These are phyloP conservation scores for Astrocystis sublimbata DNA, from an alignment of 495 filamentous ascomycete genomes.

Conservation along the genomic window DNA sequence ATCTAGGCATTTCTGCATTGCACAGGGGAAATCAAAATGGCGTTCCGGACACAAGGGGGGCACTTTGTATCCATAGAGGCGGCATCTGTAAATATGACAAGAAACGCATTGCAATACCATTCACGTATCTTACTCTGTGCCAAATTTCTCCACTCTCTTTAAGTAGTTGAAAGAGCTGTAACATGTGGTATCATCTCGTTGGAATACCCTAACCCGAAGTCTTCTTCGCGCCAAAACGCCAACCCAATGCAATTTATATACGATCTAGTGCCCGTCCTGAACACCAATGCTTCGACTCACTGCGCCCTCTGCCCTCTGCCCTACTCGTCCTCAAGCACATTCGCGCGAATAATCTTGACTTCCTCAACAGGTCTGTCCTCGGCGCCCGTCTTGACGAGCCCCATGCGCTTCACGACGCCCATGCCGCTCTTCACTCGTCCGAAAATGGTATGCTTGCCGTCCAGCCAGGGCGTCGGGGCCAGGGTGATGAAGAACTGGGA, in stretches of 20 bases:
- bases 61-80: slow-evolving; percentile 20
- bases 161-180: too few species aligned
- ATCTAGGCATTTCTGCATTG: slow-evolving; percentile 25
- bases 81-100: slow-evolving; percentile 29
- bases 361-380: slow-evolving; percentile 82
- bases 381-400: slow-evolving; percentile 77
- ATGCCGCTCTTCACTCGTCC: slow-evolving; percentile 87
- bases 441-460: slow-evolving; percentile 98
- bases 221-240: slow-evolving; percentile 12
- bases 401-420: slow-evolving; percentile 83
- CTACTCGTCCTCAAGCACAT: slow-evolving; percentile 45
- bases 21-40: slow-evolving; percentile 19
- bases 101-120: slow-evolving; percentile 14
- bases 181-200: slow-evolving; percentile 1
- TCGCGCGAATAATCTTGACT: slow-evolving; percentile 76
- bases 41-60: slow-evolving; percentile 17
- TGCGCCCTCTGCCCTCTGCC: not conserved
- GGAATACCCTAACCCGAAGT: not conserved
- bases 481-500: slow-evolving; percentile 88
- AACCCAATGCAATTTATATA: not conserved
- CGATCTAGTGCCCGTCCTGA: too few species aligned
- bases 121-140: not conserved
- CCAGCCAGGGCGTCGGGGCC: slow-evolving; percentile 94
- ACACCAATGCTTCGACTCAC: not conserved
- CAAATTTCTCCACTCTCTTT: not conserved